Evolutionary conservation across 2,329 filamentous ascomycete genomes (phyloP).

Genomic region (Monilinia laxa): DNA sequence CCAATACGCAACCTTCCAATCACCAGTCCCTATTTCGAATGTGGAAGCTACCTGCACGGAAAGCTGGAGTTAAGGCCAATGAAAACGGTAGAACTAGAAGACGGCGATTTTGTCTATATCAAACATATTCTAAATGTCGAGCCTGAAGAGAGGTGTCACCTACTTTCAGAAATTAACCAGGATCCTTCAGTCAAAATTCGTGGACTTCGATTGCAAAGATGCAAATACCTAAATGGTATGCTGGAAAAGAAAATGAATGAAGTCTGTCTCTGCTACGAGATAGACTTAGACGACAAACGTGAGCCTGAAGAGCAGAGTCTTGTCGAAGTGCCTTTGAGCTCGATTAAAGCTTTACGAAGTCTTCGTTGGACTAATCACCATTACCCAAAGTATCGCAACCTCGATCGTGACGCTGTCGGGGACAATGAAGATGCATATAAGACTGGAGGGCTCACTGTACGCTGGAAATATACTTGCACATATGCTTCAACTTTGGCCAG

Average conservation of each 20-base stretch:
- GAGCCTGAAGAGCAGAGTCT: conserved; percentile 42
- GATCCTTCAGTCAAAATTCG: conserved; percentile 41
- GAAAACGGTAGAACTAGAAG: conserved; percentile 32
- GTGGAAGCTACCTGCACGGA: conserved; percentile 43
- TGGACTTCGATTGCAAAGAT: conserved; percentile 45
- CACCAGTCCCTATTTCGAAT: conserved; percentile 38
- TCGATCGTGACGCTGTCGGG: conserved; percentile 18
- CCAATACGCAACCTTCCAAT: conserved; percentile 32
- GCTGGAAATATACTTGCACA: conserved; percentile 49
- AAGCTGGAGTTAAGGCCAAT: conserved; percentile 39
- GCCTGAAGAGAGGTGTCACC: not conserved
- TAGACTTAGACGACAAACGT: conserved; percentile 43
- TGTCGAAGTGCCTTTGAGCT: conserved; percentile 45
- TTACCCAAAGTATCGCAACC: conserved; percentile 45
- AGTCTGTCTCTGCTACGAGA: conserved; percentile 44
- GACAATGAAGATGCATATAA: conserved; percentile 18
- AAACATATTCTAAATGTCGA: conserved; percentile 20
- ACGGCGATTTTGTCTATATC: conserved; percentile 45
- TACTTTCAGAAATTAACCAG: conserved; percentile 42
- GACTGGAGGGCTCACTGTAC: conserved; percentile 49
- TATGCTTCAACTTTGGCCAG: conserved; percentile 32
- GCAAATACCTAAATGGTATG: conserved; percentile 41
- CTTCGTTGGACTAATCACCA: conserved; percentile 57
- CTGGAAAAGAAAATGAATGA: conserved; percentile 47
- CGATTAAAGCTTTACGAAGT: conserved; percentile 45